These are phyloP conservation scores for Echites panduratus DNA, from an alignment of 257 asterid species.

Conservation along the genomic window DNA sequence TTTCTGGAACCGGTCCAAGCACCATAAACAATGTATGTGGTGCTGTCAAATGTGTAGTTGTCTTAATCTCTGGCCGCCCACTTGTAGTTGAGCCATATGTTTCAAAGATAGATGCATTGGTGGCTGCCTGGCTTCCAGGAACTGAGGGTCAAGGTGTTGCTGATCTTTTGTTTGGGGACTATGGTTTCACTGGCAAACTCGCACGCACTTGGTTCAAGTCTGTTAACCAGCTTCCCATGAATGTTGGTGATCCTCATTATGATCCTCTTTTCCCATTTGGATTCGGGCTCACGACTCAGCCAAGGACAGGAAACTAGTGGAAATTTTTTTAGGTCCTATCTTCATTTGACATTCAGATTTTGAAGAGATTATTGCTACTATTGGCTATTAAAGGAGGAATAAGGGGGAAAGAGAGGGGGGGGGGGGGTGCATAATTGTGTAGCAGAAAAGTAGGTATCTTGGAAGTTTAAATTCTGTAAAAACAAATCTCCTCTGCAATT, in stretches of 20 bases:
- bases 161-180: slow-evolving; percentile 58
- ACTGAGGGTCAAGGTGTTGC: slow-evolving; percentile 79
- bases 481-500: too few relatives aligned
- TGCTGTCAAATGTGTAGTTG: slow-evolving; percentile 51
- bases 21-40: slow-evolving; percentile 54
- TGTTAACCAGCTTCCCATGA: slow-evolving; percentile 80
- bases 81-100: slow-evolving; percentile 60
- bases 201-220: slow-evolving; percentile 78
- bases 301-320: slow-evolving; percentile 18
- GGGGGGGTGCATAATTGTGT: too few relatives aligned
- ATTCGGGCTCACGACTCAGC: slow-evolving; percentile 53
- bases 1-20: slow-evolving; percentile 55
- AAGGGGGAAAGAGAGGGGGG: too few relatives aligned
- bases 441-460: too few relatives aligned
- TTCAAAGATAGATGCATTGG: slow-evolving; percentile 48
- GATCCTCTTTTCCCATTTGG: slow-evolving; percentile 80
- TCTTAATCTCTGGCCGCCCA: slow-evolving; percentile 77
- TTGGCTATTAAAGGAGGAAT: too few relatives aligned
- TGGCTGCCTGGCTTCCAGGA: slow-evolving; percentile 93
- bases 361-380: too few relatives aligned
- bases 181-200: slow-evolving; percentile 74
- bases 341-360: too few relatives aligned
- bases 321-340: too few relatives aligned
- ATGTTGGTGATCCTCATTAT: slow-evolving; percentile 64
- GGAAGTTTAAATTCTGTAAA: too few relatives aligned